Conservation (phyloP, 331 rosid species). For the Telfairia occidentalis region DNA sequence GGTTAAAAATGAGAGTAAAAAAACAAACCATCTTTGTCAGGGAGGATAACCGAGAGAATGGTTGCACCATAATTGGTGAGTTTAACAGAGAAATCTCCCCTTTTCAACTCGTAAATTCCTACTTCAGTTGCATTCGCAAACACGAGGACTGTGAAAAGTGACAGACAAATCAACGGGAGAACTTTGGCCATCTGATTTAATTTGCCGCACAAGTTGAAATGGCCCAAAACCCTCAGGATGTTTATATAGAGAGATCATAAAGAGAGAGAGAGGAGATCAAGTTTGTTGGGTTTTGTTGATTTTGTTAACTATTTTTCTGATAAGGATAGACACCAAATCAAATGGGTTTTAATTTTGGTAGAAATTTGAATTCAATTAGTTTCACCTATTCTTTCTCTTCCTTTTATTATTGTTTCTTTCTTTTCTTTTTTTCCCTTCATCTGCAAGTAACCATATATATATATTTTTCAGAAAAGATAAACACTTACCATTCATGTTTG, state of each 20-base stretch:
- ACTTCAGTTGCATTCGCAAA: slow-evolving; percentile 14
- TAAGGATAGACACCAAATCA: neutral
- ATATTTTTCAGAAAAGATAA: neutral
- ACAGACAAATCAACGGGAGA: neutral
- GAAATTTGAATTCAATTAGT: neutral
- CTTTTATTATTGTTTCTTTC: neutral
- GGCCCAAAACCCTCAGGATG: neutral
- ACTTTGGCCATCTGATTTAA: slow-evolving; percentile 18
- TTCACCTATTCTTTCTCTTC: slow-evolving; percentile 1
- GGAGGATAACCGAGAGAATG: slow-evolving; percentile 31
- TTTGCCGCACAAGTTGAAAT: neutral
- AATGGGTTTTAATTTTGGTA: neutral
- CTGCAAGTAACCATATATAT: neutral
- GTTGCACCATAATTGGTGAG: slow-evolving; percentile 59
- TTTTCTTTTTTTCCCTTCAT: neutral
- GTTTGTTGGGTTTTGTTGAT: neutral
- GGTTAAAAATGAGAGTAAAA: neutral
- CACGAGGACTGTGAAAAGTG: slow-evolving; percentile 9
- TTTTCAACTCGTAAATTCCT: slow-evolving; percentile 34
- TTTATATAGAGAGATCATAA: neutral
- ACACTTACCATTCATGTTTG: neutral
- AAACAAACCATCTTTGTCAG: slow-evolving; percentile 47
- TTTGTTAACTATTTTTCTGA: neutral
- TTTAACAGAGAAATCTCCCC: slow-evolving; percentile 28
- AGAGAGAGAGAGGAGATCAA: neutral